Evolutionary conservation across 148 eudicot genomes (phyloP), one percentile per base, ranked within the genome.

Genomic region (Amaranthus palmeri): DNA sequence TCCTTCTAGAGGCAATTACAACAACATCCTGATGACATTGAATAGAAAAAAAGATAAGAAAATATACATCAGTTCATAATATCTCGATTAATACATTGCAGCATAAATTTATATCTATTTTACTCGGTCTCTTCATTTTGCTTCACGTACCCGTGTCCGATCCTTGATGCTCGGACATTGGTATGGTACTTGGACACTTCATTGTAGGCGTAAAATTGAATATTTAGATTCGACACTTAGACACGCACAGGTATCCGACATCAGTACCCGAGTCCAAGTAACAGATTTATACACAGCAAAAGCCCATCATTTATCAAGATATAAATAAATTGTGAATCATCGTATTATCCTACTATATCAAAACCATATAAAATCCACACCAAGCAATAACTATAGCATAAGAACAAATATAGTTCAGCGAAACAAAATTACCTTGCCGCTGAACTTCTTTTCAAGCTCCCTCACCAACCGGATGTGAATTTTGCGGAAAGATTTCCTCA

Each of bases 381-480:
- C 36, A 25, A 25, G 36, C 36, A 25, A 25, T 25, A 25, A 25
- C 36, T 25, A 44, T 42, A 44, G 9, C 5, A n/a, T 8, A 45
- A 40, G 6, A 56, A n/a, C 36, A 68, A 46, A 11, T 25, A 25
- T 25, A 25, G 36, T 25, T 25, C 36, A 25, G 2, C 0, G 47
- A 10, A 10, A 3, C 25, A 18, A 7, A 7, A 10, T 41, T 81
- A 92, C 97, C 97, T 90, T 92, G 60, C 97, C 96, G 69, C 97
- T 92, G 86, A 92, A 92, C 86, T 92, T 89, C 84, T 92, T 92
- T 78, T 92, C 97, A 18, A 92, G 97, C 75, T 92, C 97, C 50
- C 96, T 85, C 15, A 88, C 91, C 67, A 92, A 84, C 81, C 80
- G 78, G 13, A 74, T 76, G 49, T 92, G 96, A 69, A 92, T 85